These are phyloP conservation scores for Puccinia horiana DNA, from an alignment of 1,284 basidiomycete species.

Conservation along the genomic window DNA sequence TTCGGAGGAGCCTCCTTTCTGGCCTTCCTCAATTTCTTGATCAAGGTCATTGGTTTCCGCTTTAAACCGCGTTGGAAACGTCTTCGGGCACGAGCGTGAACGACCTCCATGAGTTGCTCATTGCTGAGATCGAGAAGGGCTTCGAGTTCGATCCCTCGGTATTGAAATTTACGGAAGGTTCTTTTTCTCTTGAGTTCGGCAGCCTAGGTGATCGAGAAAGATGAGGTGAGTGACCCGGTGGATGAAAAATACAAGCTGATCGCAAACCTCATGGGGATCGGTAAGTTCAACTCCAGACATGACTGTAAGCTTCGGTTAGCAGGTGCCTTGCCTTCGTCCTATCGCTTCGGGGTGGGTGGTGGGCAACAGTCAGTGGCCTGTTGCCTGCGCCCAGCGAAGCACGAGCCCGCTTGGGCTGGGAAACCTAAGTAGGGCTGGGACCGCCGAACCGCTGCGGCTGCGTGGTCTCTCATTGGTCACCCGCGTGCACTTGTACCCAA, in stretches of 20 bases:
- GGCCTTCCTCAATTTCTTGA: constrained; percentile 99
- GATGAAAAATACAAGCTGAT: background rate
- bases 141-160: constrained; percentile 38
- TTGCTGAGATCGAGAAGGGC: constrained; percentile 46
- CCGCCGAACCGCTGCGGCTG: constrained; percentile 29
- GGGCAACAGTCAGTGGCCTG: background rate
- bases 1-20: constrained; percentile 98
- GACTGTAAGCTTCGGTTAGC: constrained; percentile 4
- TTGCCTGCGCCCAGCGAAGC: background rate
- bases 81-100: constrained; percentile 96
- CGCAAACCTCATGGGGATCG: constrained; percentile 69
- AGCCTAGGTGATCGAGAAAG: constrained; percentile 18
- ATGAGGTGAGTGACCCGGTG: background rate
- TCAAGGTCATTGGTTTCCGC: constrained; percentile 96
- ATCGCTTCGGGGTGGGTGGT: background rate
- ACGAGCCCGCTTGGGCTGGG: background rate
- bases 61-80: constrained; percentile 99
- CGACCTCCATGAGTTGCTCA: constrained; percentile 68
- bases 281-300: constrained; percentile 75
- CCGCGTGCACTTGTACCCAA: background rate
- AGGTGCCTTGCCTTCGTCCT: constrained; percentile 1
- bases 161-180: constrained; percentile 43
- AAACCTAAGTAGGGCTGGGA: constrained; percentile 9
- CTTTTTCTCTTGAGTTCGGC: constrained; percentile 43
- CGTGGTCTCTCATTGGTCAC: constrained; percentile 4